Percentiles rank a stretch among this genome's conserved stretches.
Evolutionary conservation across 129 eudicot genomes (phyloP).

Genomic region (Arctium minus): DNA sequence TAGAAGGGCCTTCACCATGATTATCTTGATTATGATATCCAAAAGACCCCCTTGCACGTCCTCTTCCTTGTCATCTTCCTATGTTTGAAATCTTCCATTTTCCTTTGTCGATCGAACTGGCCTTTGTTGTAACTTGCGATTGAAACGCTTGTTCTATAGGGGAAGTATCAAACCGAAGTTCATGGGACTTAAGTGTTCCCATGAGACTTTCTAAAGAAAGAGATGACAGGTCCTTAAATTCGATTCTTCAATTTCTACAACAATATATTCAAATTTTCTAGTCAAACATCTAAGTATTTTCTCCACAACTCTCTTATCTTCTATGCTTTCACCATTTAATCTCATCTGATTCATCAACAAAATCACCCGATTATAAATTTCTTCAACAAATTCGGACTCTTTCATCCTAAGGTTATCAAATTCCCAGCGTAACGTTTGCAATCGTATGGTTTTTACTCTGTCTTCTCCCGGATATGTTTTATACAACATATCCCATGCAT

Average conservation of each 20-base stretch:
- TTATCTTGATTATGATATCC: no score
- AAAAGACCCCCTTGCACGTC: no score
- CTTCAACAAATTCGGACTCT: neutral
- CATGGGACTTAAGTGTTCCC: neutral
- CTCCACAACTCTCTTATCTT: neutral
- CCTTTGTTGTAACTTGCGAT: neutral
- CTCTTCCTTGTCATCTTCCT: no score
- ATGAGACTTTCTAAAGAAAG: neutral
- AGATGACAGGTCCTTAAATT: neutral
- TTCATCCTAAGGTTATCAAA: no score
- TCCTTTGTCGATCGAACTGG: no score
- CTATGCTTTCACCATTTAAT: neutral
- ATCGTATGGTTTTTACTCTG: no score
- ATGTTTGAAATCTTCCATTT: no score
- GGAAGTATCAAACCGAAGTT: neutral
- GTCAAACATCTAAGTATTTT: slow-evolving; percentile 2
- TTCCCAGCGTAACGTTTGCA: no score
- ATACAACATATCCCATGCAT: no score
- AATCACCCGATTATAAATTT: neutral
- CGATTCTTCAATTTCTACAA: slow-evolving; percentile 5
- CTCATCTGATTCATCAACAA: slow-evolving; percentile 8
- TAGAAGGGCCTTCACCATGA: neutral
- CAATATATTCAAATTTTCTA: neutral
- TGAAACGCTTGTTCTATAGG: neutral
- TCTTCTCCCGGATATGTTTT: no score